A percentile compares a stretch with the other conserved stretches of the same genome.
Evolutionary conservation across 164 flowering plant genomes (phyloP).

Genomic region (grape (Vitis vinifera)): ASM3070453v1 NC_081817.1:575001-575500

Average conservation of each 20-base stretch:
- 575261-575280: neutral
- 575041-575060: neutral
- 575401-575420: slow-evolving; percentile 12
- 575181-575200: neutral
- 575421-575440: slow-evolving; percentile 75
- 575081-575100: neutral
- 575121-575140: neutral
- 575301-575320: neutral
- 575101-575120: neutral
- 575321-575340: neutral
- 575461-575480: slow-evolving; percentile 42
- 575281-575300: neutral
- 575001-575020: neutral
- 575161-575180: neutral
- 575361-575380: neutral
- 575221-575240: neutral
- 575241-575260: neutral
- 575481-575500: slow-evolving; percentile 30
- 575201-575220: neutral
- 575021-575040: neutral
- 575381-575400: slow-evolving; percentile 6
- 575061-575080: neutral
- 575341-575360: neutral
- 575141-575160: neutral
- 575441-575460: slow-evolving; percentile 76